These are phyloP conservation scores for Fereydounia khargensis DNA, from an alignment of 1,284 basidiomycete genomes.

Conservation along the genomic window DNA sequence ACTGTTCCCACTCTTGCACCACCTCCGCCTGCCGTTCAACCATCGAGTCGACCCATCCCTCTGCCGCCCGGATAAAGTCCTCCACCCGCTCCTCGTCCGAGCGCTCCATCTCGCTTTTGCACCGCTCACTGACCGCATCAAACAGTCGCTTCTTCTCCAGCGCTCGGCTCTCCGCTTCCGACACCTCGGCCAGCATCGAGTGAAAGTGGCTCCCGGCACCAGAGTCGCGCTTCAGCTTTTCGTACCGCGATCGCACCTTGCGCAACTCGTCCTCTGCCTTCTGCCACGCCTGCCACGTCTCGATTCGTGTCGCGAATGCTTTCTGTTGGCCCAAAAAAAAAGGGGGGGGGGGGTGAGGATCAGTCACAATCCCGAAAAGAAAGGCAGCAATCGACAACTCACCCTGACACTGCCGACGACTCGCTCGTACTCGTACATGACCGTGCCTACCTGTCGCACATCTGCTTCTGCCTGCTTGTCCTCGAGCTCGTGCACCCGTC, in stretches of 20 bases:
- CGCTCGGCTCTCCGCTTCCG: constrained; percentile 32
- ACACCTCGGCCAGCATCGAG: constrained; percentile 18
- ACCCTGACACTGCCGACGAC: constrained; percentile 86
- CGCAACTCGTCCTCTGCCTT: constrained; percentile 70
- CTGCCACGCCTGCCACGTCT: constrained; percentile 78
- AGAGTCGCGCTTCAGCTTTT: constrained; percentile 72
- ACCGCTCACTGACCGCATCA: constrained; percentile 78
- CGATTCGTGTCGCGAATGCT: constrained; percentile 80
- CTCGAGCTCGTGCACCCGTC: constrained; percentile 36
- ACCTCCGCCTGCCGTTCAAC: constrained; percentile 78
- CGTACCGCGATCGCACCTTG: constrained; percentile 72
- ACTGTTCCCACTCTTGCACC: constrained; percentile 42
- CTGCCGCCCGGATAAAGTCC: constrained; percentile 77
- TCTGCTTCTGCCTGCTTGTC: constrained; percentile 51
- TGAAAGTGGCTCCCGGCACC: constrained; percentile 28
- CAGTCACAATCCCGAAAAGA: no score
- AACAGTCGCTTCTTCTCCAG: constrained; percentile 69
- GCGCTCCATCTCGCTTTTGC: constrained; percentile 85
- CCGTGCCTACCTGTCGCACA: constrained; percentile 62
- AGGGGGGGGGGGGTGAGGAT: neutral
- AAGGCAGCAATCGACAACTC: no score
- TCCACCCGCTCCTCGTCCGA: constrained; percentile 91
- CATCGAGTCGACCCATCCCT: constrained; percentile 77
- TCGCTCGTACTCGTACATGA: constrained; percentile 86
- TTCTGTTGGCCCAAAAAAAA: constrained; percentile 61